Evolutionary conservation across 768 basidiomycete species (phyloP), one percentile per base, ranked within the genome.

Genomic region (Lentinula detonsa): DNA sequence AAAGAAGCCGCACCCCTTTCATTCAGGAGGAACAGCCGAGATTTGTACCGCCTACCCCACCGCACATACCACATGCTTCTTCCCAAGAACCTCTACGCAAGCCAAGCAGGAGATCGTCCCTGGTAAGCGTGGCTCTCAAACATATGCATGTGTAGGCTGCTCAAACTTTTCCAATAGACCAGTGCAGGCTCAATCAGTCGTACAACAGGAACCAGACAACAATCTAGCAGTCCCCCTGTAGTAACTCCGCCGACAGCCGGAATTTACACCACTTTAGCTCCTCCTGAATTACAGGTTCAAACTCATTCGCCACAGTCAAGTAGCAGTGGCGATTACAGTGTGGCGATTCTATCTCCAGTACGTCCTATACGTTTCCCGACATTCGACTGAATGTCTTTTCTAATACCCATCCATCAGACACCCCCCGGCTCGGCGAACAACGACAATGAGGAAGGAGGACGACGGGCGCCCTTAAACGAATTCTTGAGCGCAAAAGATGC

Each of bases 171-270:
- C 2, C 34, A 18, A 48, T 45, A 59, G 57, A 50, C 57, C 3
- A 59, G 57, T 40, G 57, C 57, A 48, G 57, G 28, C 16, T 59
- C 57, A 39, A 49, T 45, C 33, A 59, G 57, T 21, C 57, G 48
- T 37, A 57, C 56, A 23, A 28, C 57, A 48, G 57, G 46, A 5
- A 45, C 42, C 11, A 56, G 39, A 31, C n/a, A 43, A n/a, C 23
- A 21, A 3, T 37, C 34, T n/a, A 50, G 31, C 34, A 59, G 43
- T 46, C 48, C 43, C 40, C 46, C 57, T 39, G 42, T 21, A 16
- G 28, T 15, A 48, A 18, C 57, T 28, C n/a, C 45, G 37, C 43
- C 57, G 4, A 39, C 46, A 42, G 35, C 43, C 10, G 57, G 45
- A 9, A 43, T 59, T 8, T 59, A 46, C 57, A 59, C 57, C 37